phyloP scores from a whole-genome alignment of 164 flowering plant genomes.

The Cinnamomum micranthum region DNA sequence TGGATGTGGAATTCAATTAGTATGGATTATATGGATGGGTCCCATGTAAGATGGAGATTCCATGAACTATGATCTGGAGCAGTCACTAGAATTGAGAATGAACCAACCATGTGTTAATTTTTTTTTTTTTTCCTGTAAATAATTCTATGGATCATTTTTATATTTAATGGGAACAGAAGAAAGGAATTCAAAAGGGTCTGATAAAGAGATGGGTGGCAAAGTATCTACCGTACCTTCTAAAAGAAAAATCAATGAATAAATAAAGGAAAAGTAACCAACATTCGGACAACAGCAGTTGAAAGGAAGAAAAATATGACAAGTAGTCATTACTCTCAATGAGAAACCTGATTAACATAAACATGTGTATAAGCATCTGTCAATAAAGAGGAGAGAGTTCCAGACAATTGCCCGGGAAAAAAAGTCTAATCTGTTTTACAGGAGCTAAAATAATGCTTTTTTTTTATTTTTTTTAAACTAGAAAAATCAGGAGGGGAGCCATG shows the following conservation, averaged over 20 bases:
- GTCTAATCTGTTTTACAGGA: too few species aligned
- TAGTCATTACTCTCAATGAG: neutral
- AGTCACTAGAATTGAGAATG: too few species aligned
- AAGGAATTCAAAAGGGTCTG: neutral
- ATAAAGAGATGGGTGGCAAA: neutral
- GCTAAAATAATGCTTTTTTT: too few species aligned
- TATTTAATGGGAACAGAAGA: neutral
- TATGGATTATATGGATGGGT: neutral
- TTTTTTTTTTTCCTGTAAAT: neutral
- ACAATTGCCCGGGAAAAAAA: too few species aligned
- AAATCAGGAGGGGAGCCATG: neutral
- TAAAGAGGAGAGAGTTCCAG: too few species aligned
- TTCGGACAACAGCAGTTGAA: neutral
- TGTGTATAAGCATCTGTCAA: neutral
- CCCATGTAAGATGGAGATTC: neutral
- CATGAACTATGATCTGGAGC: neutral
- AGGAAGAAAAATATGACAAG: neutral
- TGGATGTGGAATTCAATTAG: neutral
- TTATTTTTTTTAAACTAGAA: too few species aligned
- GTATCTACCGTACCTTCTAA: neutral
- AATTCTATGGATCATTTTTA: neutral
- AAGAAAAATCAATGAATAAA: neutral
- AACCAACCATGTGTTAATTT: neutral
- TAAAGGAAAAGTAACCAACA: neutral
- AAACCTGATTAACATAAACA: neutral